Evolutionary conservation across 106 monocot species (phyloP), one percentile per base, ranked within the genome.

Genomic region (Acanthochlamys bracteata): DNA sequence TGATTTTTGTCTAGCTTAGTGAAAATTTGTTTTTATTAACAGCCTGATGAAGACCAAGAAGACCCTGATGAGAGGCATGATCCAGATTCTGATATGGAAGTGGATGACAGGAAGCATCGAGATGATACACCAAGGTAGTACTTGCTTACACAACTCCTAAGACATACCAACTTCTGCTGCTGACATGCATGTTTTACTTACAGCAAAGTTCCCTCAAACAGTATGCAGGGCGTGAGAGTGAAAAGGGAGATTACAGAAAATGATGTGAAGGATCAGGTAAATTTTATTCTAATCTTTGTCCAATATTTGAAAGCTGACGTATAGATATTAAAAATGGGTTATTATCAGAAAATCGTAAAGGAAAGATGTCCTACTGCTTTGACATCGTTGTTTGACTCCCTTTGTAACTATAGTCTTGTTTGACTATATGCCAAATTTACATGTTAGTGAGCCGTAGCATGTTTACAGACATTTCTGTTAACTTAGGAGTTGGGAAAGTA

Each of bases 1-100:
- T 33, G 33, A 6, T 3, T 33, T 6, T 33, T 33, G 1, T 33
- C 4, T 3, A 33, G 6, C 33, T 33, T 33, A 33, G 1, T 33
- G 33, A 33, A 33, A 33, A 1, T 33, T 33, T 61, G 10, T 3
- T 40, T 52, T 58, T 25, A 53, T 78, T 49, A 79, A 10, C 73
- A 86, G 86, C 66, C 66, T 11, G 82, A 82, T 79, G 86, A 86
- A 73, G 82, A 82, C 72, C 72, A 73, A 66, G 81, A 82, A 55
- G 86, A 86, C 73, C 69, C 70, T 25, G 86, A 86, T 71, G 86
- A 86, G 71, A 86, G 86, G 39, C 78, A 86, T 60, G 82, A 86
- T 71, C 70, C 66, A n/a, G 70, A 79, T 73, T 79, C 78, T 23
- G 82, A 86, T 73, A 74, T 68, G 70, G 82, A 82, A 41, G 23